These are phyloP conservation scores for Sicyos edulis DNA, from an alignment of 306 rosid species.

Conservation along the genomic window DNA sequence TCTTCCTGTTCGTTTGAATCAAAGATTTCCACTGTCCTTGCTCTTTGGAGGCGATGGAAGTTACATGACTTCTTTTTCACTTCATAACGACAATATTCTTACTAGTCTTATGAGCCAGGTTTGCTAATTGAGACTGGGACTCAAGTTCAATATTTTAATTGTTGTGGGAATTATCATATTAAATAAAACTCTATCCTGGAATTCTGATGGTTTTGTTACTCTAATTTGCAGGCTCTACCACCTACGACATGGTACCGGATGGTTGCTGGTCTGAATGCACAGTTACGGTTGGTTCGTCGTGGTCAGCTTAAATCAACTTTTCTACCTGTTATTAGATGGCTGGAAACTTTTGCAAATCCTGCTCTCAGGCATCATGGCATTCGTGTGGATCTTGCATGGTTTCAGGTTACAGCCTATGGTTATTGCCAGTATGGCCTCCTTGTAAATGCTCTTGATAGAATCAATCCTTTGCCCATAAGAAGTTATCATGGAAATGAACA, in stretches of 20 bases:
- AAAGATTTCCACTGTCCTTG: slow-evolving; percentile 74
- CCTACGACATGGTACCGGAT: slow-evolving; percentile 92
- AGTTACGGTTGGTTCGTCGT: slow-evolving; percentile 80
- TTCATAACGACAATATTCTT: slow-evolving; percentile 80
- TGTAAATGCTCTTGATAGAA: slow-evolving; percentile 54
- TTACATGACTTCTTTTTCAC: slow-evolving; percentile 87
- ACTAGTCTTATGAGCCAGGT: slow-evolving; percentile 99
- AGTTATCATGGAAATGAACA: slow-evolving; percentile 41
- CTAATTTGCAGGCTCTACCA: slow-evolving; percentile 62
- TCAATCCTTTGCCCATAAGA: slow-evolving; percentile 28
- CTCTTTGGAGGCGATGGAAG: slow-evolving; percentile 98
- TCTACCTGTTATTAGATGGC: slow-evolving; percentile 78
- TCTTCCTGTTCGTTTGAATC: slow-evolving; percentile 64
- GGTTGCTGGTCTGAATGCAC: slow-evolving; percentile 95
- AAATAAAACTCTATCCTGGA: not conserved
- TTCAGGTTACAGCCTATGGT: slow-evolving; percentile 81
- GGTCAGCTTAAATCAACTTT: slow-evolving; percentile 80
- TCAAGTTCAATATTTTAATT: slow-evolving; percentile 1
- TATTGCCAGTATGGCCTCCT: slow-evolving; percentile 89
- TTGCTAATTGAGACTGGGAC: slow-evolving; percentile 32
- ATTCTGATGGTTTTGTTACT: not conserved
- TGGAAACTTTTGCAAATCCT: slow-evolving; percentile 83
- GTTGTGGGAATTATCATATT: not conserved
- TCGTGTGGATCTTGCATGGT: slow-evolving; percentile 77
- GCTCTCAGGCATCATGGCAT: slow-evolving; percentile 62